Evolutionary conservation across 73 alveolate genomes (phyloP).

Genomic region (Tetrahymena malaccensis): DNA sequence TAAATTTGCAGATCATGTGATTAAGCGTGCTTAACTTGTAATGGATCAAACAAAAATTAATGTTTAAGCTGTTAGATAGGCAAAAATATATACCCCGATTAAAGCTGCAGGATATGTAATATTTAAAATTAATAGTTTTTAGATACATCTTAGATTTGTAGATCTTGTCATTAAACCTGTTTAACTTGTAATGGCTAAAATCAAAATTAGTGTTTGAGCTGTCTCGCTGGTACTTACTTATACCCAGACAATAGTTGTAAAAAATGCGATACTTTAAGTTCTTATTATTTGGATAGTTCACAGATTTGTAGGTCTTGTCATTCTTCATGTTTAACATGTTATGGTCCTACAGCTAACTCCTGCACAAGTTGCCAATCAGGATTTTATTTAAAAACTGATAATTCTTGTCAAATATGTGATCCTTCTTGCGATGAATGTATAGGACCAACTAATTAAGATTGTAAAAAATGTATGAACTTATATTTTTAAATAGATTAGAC

Average conservation of each 20-base stretch:
- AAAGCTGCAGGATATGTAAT: neutral
- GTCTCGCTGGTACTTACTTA: neutral
- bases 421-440: neutral
- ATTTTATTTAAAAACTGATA: neutral
- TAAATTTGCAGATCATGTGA: no score
- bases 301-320: neutral
- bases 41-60: no score
- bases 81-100: no score
- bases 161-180: no score
- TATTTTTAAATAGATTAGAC: neutral
- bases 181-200: neutral
- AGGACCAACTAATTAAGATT: neutral
- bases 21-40: no score
- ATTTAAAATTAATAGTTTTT: no score
- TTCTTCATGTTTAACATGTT: no score
- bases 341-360: neutral
- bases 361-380: neutral
- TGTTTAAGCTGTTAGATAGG: no score
- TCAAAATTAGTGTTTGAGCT: neutral
- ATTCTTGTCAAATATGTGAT: neutral
- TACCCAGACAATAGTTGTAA: neutral
- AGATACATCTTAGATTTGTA: neutral
- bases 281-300: neutral
- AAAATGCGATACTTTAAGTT: neutral
- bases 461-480: neutral